A percentile compares a stretch with the other conserved stretches of the same genome.
phyloP scores from a whole-genome alignment of 2,329 filamentous ascomycete genomes.

The Huntiella decipiens region DNA sequence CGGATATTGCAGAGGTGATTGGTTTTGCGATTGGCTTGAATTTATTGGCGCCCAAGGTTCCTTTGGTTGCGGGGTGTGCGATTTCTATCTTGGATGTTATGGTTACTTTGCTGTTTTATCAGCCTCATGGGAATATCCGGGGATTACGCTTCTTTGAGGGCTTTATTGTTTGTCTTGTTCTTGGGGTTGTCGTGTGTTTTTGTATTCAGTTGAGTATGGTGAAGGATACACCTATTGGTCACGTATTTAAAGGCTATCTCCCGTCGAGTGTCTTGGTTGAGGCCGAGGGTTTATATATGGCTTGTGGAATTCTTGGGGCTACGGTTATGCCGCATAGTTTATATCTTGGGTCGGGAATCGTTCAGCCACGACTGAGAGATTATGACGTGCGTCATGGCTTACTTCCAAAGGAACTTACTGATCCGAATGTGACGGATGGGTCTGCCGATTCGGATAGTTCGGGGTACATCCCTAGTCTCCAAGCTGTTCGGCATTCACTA shows the following conservation, averaged over 20 bases:
- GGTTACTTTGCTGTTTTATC: slow-evolving; percentile 47
- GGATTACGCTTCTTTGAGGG: slow-evolving; percentile 44
- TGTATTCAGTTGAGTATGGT: slow-evolving; percentile 50
- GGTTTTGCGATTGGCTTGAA: slow-evolving; percentile 53
- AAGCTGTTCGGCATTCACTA: slow-evolving; percentile 55
- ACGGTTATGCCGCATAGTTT: slow-evolving; percentile 56
- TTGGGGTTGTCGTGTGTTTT: slow-evolving; percentile 53
- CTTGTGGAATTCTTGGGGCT: slow-evolving; percentile 59
- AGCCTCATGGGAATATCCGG: slow-evolving; percentile 37
- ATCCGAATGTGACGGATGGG: slow-evolving; percentile 5
- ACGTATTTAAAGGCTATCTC: slow-evolving; percentile 46
- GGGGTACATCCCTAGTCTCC: slow-evolving; percentile 50
- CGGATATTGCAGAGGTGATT: slow-evolving; percentile 54
- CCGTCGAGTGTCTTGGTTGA: slow-evolving; percentile 40
- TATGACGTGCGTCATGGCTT: slow-evolving; percentile 42
- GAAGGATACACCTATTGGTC: slow-evolving; percentile 30
- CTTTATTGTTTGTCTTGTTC: slow-evolving; percentile 42
- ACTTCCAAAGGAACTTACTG: slow-evolving; percentile 18
- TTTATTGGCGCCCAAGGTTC: slow-evolving; percentile 41
- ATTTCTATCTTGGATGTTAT: slow-evolving; percentile 51
- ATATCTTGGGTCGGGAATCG: slow-evolving; percentile 50
- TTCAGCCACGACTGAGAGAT: slow-evolving; percentile 45
- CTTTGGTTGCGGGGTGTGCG: slow-evolving; percentile 48
- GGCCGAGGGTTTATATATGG: slow-evolving; percentile 43
- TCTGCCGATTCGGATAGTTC: slow-evolving; percentile 25